Conservation (phyloP, 2,329 filamentous ascomycete species). For the Fusarium marasasianum region DNA sequence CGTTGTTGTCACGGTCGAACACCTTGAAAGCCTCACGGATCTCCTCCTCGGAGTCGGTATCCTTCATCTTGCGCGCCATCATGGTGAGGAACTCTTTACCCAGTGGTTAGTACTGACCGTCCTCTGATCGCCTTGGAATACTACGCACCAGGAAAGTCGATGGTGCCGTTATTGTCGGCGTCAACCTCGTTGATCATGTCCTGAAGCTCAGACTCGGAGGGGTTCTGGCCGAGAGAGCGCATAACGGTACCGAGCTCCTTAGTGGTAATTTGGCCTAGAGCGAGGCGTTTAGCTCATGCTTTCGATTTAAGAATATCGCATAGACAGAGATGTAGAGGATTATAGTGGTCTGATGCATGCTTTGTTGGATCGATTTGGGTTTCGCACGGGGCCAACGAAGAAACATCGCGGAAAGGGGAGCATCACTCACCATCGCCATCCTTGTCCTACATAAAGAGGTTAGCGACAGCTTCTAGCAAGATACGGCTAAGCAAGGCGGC, state of each 20-base stretch:
- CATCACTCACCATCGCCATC: conserved; percentile 84
- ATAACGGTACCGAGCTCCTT: conserved; percentile 92
- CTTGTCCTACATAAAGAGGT: conserved; percentile 72
- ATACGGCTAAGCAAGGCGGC: neutral
- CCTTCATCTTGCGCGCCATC: conserved; percentile 96
- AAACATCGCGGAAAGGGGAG: conserved; percentile 26
- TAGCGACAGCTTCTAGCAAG: conserved; percentile 34
- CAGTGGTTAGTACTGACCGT: conserved; percentile 26
- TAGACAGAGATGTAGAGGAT: neutral
- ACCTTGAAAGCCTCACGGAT: conserved; percentile 91
- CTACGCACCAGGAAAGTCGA: conserved; percentile 83
- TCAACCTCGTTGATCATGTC: conserved; percentile 97
- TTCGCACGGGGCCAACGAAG: conserved; percentile 16
- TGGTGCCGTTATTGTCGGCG: conserved; percentile 91
- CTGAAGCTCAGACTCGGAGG: conserved; percentile 88
- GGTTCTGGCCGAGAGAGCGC: conserved; percentile 90
- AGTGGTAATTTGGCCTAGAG: conserved; percentile 85
- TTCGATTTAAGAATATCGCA: conserved; percentile 15
- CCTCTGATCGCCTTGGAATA: neutral
- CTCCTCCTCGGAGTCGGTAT: conserved; percentile 90
- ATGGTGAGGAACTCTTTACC: conserved; percentile 85
- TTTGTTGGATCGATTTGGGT: conserved; percentile 11
- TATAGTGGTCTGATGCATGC: neutral
- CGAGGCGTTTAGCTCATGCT: conserved; percentile 33
- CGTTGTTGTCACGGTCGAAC: conserved; percentile 91